These are phyloP conservation scores for Rosa rugosa DNA, from an alignment of 306 rosid species.

Conservation along the genomic window DNA sequence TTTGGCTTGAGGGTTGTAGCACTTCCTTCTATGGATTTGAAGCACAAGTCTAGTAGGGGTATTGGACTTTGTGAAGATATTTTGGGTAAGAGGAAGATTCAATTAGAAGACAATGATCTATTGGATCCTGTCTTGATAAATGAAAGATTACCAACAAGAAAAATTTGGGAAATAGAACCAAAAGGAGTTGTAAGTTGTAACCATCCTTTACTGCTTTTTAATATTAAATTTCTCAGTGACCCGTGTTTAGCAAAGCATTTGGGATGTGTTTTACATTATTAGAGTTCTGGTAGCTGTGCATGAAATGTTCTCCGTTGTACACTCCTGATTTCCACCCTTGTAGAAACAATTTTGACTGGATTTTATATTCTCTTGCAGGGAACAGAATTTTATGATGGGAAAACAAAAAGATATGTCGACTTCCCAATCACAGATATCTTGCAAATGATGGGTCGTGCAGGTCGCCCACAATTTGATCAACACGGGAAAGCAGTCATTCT, in stretches of 20 bases:
- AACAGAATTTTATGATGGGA: constrained; percentile 89
- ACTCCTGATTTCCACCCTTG: background rate
- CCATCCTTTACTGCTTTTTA: background rate
- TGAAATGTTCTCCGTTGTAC: background rate
- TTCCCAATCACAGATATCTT: constrained; percentile 96
- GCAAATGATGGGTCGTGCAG: constrained; percentile 99
- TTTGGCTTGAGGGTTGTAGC: background rate
- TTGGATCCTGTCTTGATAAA: background rate
- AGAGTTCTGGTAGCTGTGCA: background rate
- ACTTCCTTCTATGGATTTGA: background rate
- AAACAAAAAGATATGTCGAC: constrained; percentile 87
- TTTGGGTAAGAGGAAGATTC: background rate
- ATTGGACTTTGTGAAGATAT: background rate
- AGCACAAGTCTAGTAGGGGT: background rate
- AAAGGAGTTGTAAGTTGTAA: background rate
- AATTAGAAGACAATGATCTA: background rate
- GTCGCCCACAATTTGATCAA: constrained; percentile 97
- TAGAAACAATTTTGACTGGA: background rate
- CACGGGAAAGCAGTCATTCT: constrained; percentile 99
- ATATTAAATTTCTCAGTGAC: background rate
- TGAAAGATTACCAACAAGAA: background rate
- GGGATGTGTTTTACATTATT: background rate
- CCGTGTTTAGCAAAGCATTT: background rate
- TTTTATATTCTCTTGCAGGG: constrained; percentile 55
- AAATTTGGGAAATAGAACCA: background rate